phyloP scores from a whole-genome alignment of 495 filamentous ascomycete species.

The Trichoderma parareesei region DNA sequence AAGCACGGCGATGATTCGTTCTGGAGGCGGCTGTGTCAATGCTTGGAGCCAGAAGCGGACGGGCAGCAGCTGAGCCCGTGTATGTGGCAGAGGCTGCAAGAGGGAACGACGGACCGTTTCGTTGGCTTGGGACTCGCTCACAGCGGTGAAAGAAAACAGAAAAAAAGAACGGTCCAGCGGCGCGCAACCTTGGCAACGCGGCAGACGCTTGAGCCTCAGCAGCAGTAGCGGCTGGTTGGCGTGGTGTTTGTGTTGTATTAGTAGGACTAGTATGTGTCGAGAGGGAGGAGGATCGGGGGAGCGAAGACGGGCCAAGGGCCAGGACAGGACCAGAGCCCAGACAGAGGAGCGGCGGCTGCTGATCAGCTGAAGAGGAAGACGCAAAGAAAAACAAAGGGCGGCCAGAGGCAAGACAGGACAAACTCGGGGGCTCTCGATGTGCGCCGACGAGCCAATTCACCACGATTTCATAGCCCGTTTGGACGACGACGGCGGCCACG shows the following conservation, averaged over 20 bases:
- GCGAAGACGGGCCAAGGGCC: neutral
- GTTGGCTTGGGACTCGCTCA: neutral
- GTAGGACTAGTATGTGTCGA: too few relatives aligned
- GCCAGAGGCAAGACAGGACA: neutral
- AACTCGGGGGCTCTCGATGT: neutral
- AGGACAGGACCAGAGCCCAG: neutral
- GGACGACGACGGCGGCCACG: neutral
- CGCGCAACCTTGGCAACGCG: neutral
- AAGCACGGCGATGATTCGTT: neutral
- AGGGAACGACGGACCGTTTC: too few relatives aligned
- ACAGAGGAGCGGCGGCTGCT: neutral
- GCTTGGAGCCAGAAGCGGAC: neutral
- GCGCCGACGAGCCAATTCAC: neutral
- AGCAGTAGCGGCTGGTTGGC: neutral
- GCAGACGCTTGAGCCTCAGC: neutral
- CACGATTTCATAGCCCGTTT: slow-evolving; percentile 3
- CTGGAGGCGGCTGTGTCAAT: neutral
- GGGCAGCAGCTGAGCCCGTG: too few relatives aligned
- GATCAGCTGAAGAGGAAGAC: neutral
- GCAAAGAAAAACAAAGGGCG: neutral
- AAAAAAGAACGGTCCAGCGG: neutral
- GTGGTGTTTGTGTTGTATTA: neutral
- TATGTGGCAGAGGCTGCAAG: too few relatives aligned
- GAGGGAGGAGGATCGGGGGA: neutral
- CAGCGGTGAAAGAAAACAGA: too few relatives aligned